A percentile compares a stretch with the other conserved stretches of the same genome.
Evolutionary conservation across 2,329 filamentous ascomycete species (phyloP).

Genomic region (Fusarium sp.): DNA sequence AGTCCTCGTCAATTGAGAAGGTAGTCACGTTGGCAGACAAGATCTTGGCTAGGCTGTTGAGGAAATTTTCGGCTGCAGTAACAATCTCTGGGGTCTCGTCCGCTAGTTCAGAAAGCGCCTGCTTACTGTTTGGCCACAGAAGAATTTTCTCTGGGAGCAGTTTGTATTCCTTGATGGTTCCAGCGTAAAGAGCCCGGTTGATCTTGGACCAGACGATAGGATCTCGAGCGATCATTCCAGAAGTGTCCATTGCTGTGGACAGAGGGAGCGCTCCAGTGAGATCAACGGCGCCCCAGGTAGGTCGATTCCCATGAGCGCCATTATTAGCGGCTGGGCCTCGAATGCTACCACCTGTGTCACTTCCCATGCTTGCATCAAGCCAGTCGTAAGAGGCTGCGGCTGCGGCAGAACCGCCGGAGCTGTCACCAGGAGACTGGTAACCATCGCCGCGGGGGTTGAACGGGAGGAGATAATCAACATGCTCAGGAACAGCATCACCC

Average conservation of each 20-base stretch:
- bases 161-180: slow-evolving; percentile 5
- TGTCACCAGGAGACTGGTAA: slow-evolving; percentile 63
- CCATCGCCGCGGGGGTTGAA: slow-evolving; percentile 65
- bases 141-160: neutral
- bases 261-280: slow-evolving; percentile 62
- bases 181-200: slow-evolving; percentile 4
- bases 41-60: neutral
- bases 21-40: neutral
- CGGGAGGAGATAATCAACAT: slow-evolving; percentile 57
- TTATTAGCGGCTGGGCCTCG: slow-evolving; percentile 61
- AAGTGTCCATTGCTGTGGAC: slow-evolving; percentile 58
- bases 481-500: slow-evolving; percentile 14
- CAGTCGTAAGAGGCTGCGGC: slow-evolving; percentile 60
- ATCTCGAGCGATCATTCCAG: slow-evolving; percentile 11
- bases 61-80: neutral
- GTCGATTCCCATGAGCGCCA: slow-evolving; percentile 63
- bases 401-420: slow-evolving; percentile 59
- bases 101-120: fast-evolving
- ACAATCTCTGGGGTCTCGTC: neutral
- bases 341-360: slow-evolving; percentile 53
- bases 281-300: slow-evolving; percentile 55
- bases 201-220: slow-evolving; percentile 13
- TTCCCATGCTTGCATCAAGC: slow-evolving; percentile 54
- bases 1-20: neutral
- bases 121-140: neutral